A percentile compares a stretch with the other conserved stretches of the same genome.
Evolutionary conservation across 257 asterid genomes (phyloP).

Genomic region (Phtheirospermum japonicum): DNA sequence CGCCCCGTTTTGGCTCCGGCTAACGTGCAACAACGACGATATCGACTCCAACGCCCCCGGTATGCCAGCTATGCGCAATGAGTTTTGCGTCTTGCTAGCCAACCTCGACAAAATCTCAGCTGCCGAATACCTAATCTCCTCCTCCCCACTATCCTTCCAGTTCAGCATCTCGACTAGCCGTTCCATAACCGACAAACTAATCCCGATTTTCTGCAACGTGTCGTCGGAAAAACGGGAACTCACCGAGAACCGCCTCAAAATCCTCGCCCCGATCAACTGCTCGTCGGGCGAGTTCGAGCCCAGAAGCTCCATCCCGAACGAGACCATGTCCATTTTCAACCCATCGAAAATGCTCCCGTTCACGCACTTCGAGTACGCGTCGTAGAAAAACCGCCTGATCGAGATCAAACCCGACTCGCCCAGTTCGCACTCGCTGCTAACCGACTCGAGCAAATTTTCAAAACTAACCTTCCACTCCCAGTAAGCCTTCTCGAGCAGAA

Average conservation of each 20-base stretch:
- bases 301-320: slow-evolving; percentile 78
- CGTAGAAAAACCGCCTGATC: slow-evolving; percentile 74
- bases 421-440: slow-evolving; percentile 64
- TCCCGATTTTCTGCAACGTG: slow-evolving; percentile 88
- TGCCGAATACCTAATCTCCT: slow-evolving; percentile 72
- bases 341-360: slow-evolving; percentile 93
- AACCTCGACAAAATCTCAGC: slow-evolving; percentile 67
- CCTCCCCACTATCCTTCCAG: slow-evolving; percentile 83
- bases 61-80: slow-evolving; percentile 70
- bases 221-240: slow-evolving; percentile 52
- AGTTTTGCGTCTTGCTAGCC: slow-evolving; percentile 65
- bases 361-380: slow-evolving; percentile 73
- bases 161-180: slow-evolving; percentile 86
- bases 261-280: slow-evolving; percentile 77
- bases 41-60: slow-evolving; percentile 86
- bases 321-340: slow-evolving; percentile 85
- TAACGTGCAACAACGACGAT: slow-evolving; percentile 60
- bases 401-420: slow-evolving; percentile 69
- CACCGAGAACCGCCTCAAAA: slow-evolving; percentile 51
- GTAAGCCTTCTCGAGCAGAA: slow-evolving; percentile 83
- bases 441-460: slow-evolving; percentile 48
- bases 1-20: slow-evolving; percentile 48
- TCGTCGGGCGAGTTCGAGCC: slow-evolving; percentile 76
- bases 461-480: slow-evolving; percentile 87
- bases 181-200: slow-evolving; percentile 60